Conservation (phyloP, 2,329 filamentous ascomycete genomes). For the Ceratocystis eucalypticola region DNA sequence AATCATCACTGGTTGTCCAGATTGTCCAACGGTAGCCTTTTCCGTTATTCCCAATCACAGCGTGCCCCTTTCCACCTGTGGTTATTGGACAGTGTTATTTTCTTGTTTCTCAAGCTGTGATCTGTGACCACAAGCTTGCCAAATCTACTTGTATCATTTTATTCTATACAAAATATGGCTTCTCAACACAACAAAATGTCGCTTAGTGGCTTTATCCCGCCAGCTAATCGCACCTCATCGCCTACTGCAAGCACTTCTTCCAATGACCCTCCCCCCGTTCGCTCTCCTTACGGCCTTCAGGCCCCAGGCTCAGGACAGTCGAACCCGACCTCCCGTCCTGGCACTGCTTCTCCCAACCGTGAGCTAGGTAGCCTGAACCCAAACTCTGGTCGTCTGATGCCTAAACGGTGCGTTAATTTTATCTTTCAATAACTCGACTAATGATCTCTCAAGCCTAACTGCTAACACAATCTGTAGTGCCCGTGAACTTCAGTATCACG, state of each 20-base stretch:
- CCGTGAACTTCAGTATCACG: slow-evolving; percentile 91
- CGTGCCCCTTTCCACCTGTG: neutral
- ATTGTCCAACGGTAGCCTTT: neutral
- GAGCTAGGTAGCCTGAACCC: slow-evolving; percentile 42
- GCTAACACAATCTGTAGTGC: slow-evolving; percentile 42
- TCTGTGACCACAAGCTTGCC: slow-evolving; percentile 11
- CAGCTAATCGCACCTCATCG: slow-evolving; percentile 59
- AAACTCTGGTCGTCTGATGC: slow-evolving; percentile 65
- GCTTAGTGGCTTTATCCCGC: slow-evolving; percentile 64
- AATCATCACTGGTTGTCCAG: neutral
- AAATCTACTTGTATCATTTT: slow-evolving; percentile 6
- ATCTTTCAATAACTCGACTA: no score
- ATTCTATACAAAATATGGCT: slow-evolving; percentile 10
- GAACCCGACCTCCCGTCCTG: slow-evolving; percentile 53
- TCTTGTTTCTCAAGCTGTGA: slow-evolving; percentile 8
- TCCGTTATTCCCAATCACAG: neutral
- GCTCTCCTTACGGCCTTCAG: slow-evolving; percentile 60
- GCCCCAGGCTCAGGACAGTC: slow-evolving; percentile 47
- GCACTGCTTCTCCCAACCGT: slow-evolving; percentile 92
- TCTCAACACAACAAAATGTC: slow-evolving; percentile 35
- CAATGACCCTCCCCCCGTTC: slow-evolving; percentile 54
- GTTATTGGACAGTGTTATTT: neutral
- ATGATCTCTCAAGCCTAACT: neutral
- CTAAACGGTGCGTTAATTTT: slow-evolving; percentile 62
- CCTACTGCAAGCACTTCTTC: slow-evolving; percentile 71